A percentile compares a stretch with the other conserved stretches of the same genome.
phyloP scores from a whole-genome alignment of 495 filamentous ascomycete species.

The Rhypophila decipiens region DNA sequence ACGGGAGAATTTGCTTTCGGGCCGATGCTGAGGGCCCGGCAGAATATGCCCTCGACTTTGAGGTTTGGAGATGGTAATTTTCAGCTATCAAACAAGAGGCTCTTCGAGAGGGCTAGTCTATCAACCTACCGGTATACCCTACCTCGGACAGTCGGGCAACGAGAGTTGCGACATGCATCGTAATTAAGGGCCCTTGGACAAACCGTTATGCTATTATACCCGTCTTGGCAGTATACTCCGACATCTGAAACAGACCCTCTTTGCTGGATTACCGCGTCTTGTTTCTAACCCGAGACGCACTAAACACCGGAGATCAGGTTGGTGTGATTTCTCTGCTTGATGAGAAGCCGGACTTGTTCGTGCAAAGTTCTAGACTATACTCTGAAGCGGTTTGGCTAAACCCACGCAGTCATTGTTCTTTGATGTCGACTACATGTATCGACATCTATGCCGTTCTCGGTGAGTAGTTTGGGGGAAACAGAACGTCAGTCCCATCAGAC shows the following conservation, averaged over 20 bases:
- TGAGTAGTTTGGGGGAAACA: background rate
- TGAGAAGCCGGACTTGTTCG: too few relatives aligned
- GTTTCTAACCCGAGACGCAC: background rate
- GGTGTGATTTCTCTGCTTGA: background rate
- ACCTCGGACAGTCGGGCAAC: slow-evolving; percentile 6
- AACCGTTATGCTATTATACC: slow-evolving; percentile 1
- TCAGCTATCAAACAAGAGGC: background rate
- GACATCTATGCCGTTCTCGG: background rate
- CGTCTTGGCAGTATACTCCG: background rate
- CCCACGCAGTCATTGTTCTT: background rate
- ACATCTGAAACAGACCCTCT: background rate
- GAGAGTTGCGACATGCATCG: too few relatives aligned
- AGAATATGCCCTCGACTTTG: background rate
- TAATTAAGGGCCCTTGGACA: too few relatives aligned
- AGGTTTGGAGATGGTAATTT: background rate
- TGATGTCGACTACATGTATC: background rate
- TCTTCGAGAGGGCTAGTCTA: background rate
- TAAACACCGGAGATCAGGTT: background rate
- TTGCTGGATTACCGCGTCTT: too few relatives aligned
- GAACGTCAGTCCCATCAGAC: background rate
- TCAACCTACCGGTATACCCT: too few relatives aligned
- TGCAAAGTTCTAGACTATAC: too few relatives aligned
- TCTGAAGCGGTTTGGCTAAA: too few relatives aligned
- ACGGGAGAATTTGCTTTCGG: background rate
- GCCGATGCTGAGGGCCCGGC: background rate